Base-by-base conservation (phyloP, 108 stramenopile genomes). In the Cyclotella kingstonii region DNA sequence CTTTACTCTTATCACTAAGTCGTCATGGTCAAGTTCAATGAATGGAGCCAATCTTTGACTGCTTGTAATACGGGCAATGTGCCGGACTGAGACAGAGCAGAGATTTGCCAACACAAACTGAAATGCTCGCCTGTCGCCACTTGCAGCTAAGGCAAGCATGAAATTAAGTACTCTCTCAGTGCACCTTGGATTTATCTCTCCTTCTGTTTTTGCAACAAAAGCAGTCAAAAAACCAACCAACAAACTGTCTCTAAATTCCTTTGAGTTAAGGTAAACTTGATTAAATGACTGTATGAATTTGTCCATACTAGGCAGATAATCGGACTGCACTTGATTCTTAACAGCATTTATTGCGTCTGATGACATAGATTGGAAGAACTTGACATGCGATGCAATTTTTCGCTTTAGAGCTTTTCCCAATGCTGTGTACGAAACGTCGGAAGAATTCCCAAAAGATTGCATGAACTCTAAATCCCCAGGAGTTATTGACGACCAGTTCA, bases 81-180 rank as follows among this genome's bases (percentile, higher is more conserved):
- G 35, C 22, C 55, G 33, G 5, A 38, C 6, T 3, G 35, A 38
- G 22, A 56, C 6, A 19, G 55, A 17, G 11, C 35, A 56, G 4
- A 56, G 31, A 38, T 56, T 56, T 42, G 11, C 55, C 5, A 35
- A 56, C 5, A 56, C 55, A 56, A 56, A 56, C 12, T 56, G 17
- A 22, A 39, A 23, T 3, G 35, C 6, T 42, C 8, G 17, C 5
- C 5, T 53, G 21, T 53, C 15, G 5, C 49, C 26, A n/a, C 18
- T 56, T 23, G 55, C 55, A 18, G 31, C 34, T 9, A 56, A 5
- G 5, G 31, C 31, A 8, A 56, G 5, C 15, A 40, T 22, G 17
- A 56, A 56, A 26, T 56, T 56, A 6, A 56, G 6, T 5, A 56
- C 41, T n/a, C 39, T 38, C 5, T 9, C 6, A 21, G 22, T 9